Conservation (phyloP, 106 monocot genomes). For the Posidonia australis region DNA sequence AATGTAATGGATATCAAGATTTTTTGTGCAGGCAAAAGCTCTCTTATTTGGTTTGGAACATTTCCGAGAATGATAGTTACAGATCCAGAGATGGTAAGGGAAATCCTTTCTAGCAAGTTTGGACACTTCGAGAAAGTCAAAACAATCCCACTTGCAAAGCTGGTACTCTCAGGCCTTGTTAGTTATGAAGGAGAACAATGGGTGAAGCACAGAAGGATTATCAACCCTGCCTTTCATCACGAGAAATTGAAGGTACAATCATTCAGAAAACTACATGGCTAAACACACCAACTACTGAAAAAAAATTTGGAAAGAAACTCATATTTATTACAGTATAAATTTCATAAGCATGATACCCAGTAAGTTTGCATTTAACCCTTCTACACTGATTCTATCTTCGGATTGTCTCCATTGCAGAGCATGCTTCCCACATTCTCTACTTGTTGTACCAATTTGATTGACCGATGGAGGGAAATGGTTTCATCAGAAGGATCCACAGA, state of each 20-base stretch:
- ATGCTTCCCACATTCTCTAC: slow-evolving; percentile 18
- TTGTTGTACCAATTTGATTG: slow-evolving; percentile 6
- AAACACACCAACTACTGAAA: background rate
- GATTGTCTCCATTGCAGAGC: background rate
- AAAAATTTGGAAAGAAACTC: background rate
- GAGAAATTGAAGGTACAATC: slow-evolving; percentile 20
- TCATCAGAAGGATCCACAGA: slow-evolving; percentile 17
- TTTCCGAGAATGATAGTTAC: slow-evolving; percentile 9
- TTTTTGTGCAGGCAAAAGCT: slow-evolving; percentile 2
- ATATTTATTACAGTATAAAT: too few relatives aligned
- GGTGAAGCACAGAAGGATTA: slow-evolving; percentile 15
- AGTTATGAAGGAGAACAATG: slow-evolving; percentile 8
- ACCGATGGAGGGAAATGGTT: slow-evolving; percentile 16
- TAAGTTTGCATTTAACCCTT: too few relatives aligned
- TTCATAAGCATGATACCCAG: too few relatives aligned
- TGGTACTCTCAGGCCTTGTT: slow-evolving; percentile 1
- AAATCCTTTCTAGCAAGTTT: slow-evolving; percentile 14
- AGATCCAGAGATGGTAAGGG: slow-evolving; percentile 20
- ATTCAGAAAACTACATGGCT: background rate
- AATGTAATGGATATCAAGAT: background rate
- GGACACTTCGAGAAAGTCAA: too few relatives aligned
- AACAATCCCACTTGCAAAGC: background rate
- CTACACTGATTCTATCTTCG: background rate
- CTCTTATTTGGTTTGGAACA: slow-evolving; percentile 13
- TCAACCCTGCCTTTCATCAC: slow-evolving; percentile 10